Base-by-base conservation (phyloP, 2,329 filamentous ascomycete species). In the Fusarium nisikadoi region DNA sequence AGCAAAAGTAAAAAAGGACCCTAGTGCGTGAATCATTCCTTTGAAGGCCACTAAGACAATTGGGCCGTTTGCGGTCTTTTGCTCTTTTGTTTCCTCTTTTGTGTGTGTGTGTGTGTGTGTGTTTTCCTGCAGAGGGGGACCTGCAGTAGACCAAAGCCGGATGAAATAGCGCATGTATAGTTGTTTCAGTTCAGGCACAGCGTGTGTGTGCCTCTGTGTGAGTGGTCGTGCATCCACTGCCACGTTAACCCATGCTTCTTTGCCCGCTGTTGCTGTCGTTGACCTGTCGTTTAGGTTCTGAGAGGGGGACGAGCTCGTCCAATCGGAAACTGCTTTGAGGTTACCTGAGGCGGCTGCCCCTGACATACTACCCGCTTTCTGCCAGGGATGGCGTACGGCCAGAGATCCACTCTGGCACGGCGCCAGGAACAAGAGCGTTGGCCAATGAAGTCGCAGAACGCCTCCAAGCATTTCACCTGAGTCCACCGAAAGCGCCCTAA, bases 71-170 rank as follows among this genome's bases (percentile, higher is more conserved):
- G 59, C 64, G 64, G 55, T 27, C 36, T 68, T 68, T 55, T 69
- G 23, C 55, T 53, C 49, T 46, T 53, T 50, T 63, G 54, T 46
- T 70, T 66, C 52, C 47, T 61, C 36, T 35, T 59, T 58, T 50
- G 23, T 56, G 23, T 25, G 23, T 67, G n/a, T 56, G 47, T 67
- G 69, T 68, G 57, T 47, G 29, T 59, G 55, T 66, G 33, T 56
- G 43, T 70, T 65, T 72, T 70, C 70, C 69, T 72, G 70, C 69
- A 72, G 64, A 62, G 27, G 43, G 66, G 66, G 59, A 73, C 70
- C 66, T 71, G 66, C 70, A 73, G 56, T 67, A 65, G 68, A 43
- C 56, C 56, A 25, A 58, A 36, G 41, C 53, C 54, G 49, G 55
- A 72, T 35, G 60, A 68, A 61, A 57, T 69, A 50, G 64, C 58